Evolutionary conservation across 257 asterid genomes (phyloP).

Genomic region (Capsicum chinense): DNA sequence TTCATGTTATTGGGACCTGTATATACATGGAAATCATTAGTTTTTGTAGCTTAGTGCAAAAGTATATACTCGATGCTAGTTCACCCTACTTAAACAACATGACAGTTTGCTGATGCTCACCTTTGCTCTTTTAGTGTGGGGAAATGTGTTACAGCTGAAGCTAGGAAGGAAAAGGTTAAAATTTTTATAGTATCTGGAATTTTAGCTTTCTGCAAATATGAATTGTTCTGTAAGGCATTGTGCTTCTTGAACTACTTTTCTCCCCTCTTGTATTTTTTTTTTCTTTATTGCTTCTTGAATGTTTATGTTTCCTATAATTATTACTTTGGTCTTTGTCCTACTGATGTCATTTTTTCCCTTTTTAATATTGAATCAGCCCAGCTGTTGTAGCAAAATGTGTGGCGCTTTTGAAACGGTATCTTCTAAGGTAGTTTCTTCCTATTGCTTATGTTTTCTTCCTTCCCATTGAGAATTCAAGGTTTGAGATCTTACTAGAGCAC

Average conservation of each 20-base stretch:
- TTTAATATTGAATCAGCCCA: conserved; percentile 63
- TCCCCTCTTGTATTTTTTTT: conserved; percentile 1
- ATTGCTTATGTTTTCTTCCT: background rate
- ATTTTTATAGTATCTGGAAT: conserved; percentile 7
- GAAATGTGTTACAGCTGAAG: conserved; percentile 11
- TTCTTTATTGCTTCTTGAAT: conserved; percentile 20
- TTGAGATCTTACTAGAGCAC: background rate
- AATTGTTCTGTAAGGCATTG: conserved; percentile 15
- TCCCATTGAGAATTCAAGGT: conserved; percentile 21
- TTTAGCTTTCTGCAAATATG: conserved; percentile 22
- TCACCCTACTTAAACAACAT: background rate
- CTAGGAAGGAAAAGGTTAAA: background rate
- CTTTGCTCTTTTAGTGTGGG: background rate
- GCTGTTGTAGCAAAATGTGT: conserved; percentile 98
- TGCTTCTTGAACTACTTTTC: background rate
- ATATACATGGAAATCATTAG: conserved; percentile 7
- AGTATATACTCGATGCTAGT: background rate
- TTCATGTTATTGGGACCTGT: conserved; percentile 6
- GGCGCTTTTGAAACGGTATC: conserved; percentile 88
- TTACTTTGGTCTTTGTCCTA: conserved; percentile 16
- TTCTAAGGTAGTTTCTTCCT: conserved; percentile 68
- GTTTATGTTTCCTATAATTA: background rate
- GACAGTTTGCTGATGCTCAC: conserved; percentile 22
- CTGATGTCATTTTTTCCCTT: conserved; percentile 37
- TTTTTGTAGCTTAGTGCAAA: background rate